Evolutionary conservation across 2,329 filamentous ascomycete species (phyloP), one percentile per base, ranked within the genome.

Genomic region (Pochonia chlamydosporia): DNA sequence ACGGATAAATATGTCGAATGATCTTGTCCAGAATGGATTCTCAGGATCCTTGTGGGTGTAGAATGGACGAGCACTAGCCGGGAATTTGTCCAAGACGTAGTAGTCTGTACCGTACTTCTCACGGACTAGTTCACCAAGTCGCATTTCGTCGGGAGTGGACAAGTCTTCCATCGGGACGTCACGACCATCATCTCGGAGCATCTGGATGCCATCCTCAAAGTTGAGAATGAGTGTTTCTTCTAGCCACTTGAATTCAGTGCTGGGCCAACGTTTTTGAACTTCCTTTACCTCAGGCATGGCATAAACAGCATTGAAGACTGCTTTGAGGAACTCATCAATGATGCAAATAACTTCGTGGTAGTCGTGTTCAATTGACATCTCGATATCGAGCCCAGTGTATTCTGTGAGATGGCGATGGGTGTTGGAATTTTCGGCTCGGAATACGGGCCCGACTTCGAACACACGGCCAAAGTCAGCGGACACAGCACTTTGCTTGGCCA

Each of bases 61-160:
- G 68, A 96, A 96, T 0, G 91, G 91, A 37, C 91, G 81, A 3
- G 88, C 91, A 6, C 82, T 84, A 20, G 81, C 73, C 1, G 91
- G 91, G 72, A 96, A 96, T 61, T 95, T 95, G 75, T 96, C 91
- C 35, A 96, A 77, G 52, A 96, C 85, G 67, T 93, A 96, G 70
- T 95, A 96, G 59, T 96, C 91, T 1, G 91, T 95, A 47, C 81
- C 75, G 59, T 86, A 93, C 69, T 91, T 90, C 61, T 95, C 81
- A 68, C 87, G 92, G 59, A 96, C 82, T 14, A 96, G 72, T 59
- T 88, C 75, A 9, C 92, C 91, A 1, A 96, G 78, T 13, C 87
- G 83, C 21, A 95, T 91, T 69, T 96, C 91, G 50, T 93, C 89
- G 18, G 87, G 78, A 0, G 91, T 96, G 40, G 83, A 82, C 21